These are phyloP conservation scores for Hortaea werneckii DNA, from an alignment of 2,329 filamentous ascomycete genomes.

Conservation along the genomic window DNA sequence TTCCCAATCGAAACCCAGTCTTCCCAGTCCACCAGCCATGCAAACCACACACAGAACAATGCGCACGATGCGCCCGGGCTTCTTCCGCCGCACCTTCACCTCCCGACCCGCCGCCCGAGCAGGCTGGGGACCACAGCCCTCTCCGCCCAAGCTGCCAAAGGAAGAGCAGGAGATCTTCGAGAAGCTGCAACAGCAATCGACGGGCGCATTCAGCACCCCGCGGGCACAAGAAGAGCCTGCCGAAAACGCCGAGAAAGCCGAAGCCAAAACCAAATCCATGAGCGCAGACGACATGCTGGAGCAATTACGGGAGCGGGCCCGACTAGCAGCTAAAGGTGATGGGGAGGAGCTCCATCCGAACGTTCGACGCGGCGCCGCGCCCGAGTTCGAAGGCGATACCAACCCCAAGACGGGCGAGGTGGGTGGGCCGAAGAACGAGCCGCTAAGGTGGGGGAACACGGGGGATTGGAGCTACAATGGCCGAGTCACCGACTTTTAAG, in stretches of 20 bases:
- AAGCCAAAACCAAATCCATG: conserved; percentile 5
- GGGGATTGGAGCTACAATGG: conserved; percentile 94
- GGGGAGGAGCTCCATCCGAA: conserved; percentile 61
- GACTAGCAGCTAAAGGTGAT: conserved; percentile 44
- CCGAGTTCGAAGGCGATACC: conserved; percentile 84
- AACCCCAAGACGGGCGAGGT: conserved; percentile 95
- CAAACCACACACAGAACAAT: conserved; percentile 9
- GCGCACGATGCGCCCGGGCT: conserved; percentile 19
- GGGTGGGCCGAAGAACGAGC: conserved; percentile 95
- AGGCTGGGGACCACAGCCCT: conserved; percentile 39
- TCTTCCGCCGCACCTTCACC: conserved; percentile 14
- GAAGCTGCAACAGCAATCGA: conserved; percentile 67
- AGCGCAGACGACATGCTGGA: conserved; percentile 17
- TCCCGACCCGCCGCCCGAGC: conserved; percentile 6
- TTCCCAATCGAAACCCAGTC: too few species aligned
- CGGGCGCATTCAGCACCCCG: conserved; percentile 64
- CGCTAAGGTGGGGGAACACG: conserved; percentile 67
- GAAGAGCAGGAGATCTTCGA: conserved; percentile 88
- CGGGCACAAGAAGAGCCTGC: conserved; percentile 18
- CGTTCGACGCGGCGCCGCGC: conserved; percentile 64
- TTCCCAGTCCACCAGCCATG: conserved; percentile 7
- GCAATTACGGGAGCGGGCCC: conserved; percentile 26
- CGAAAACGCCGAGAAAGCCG: conserved; percentile 18
- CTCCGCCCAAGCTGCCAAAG: conserved; percentile 77
- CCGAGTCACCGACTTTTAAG: conserved; percentile 78